Evolutionary conservation across 139 green algal species (phyloP).

Genomic region (Tetradesmus lagerheimii): DNA sequence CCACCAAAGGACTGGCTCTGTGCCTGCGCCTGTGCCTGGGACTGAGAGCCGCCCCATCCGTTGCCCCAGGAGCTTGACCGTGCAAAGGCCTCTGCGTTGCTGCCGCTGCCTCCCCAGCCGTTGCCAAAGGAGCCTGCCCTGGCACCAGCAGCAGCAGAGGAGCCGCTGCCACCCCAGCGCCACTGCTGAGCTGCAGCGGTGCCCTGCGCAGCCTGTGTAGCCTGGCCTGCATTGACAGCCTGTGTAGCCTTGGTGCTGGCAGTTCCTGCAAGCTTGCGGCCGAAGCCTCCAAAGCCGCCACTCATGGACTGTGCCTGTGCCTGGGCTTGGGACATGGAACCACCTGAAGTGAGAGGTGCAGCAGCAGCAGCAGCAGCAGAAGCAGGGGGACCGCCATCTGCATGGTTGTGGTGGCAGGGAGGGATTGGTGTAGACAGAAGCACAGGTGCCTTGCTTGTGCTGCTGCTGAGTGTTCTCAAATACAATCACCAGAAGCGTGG

Average conservation of each 20-base stretch:
- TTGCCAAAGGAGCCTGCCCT: not conserved
- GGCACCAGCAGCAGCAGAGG: not conserved
- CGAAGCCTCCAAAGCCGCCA: not conserved
- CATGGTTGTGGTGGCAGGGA: too few species aligned
- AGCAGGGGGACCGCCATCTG: too few species aligned
- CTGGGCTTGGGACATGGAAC: conserved; percentile 10
- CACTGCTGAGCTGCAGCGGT: not conserved
- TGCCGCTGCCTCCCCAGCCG: too few species aligned
- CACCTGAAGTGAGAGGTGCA: not conserved
- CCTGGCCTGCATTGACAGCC: not conserved
- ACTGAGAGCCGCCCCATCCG: not conserved
- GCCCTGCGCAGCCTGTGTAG: not conserved
- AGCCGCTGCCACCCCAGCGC: not conserved
- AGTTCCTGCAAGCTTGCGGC: not conserved
- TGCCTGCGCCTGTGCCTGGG: conserved; percentile 29
- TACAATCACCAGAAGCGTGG: too few species aligned
- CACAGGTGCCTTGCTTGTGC: too few species aligned
- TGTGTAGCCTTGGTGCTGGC: not conserved
- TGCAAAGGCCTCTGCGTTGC: too few species aligned
- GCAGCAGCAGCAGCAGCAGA: not conserved
- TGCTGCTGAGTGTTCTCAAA: too few species aligned
- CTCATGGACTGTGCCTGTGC: conserved; percentile 23
- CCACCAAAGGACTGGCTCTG: not conserved
- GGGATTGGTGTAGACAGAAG: too few species aligned
- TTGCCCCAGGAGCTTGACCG: too few species aligned